A percentile compares a stretch with the other conserved stretches of the same genome.
Conservation (phyloP, 1,284 basidiomycete species). For the Boletus mariae region DNA sequence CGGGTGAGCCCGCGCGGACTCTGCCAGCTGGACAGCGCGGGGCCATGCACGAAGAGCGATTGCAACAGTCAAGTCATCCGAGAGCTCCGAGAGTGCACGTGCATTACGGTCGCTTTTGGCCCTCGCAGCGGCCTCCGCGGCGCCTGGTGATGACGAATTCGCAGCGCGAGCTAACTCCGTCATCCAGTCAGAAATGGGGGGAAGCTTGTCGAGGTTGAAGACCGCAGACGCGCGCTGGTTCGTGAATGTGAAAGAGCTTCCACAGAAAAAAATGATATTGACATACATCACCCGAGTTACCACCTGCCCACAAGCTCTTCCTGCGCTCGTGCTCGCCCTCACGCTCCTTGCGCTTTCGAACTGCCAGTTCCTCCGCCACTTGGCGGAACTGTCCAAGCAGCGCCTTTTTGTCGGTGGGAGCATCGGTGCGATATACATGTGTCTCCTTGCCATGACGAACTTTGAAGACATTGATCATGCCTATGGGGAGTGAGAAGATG, state of each 20-base stretch:
- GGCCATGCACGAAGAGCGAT: conserved; percentile 91
- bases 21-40: conserved; percentile 78
- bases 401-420: conserved; percentile 79
- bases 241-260: conserved; percentile 16
- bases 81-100: conserved; percentile 85
- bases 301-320: conserved; percentile 70
- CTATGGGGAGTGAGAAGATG: conserved; percentile 38
- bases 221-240: conserved; percentile 36
- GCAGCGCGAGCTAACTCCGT: conserved; percentile 50
- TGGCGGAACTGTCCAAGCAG: conserved; percentile 85
- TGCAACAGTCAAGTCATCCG: conserved; percentile 87
- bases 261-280: conserved; percentile 10
- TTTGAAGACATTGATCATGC: conserved; percentile 94
- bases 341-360: conserved; percentile 86
- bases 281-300: conserved; percentile 60
- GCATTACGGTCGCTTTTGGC: conserved; percentile 75
- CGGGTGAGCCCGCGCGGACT: conserved; percentile 73
- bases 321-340: conserved; percentile 88
- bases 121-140: conserved; percentile 40
- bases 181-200: conserved; percentile 68
- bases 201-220: conserved; percentile 37
- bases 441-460: conserved; percentile 91
- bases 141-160: conserved; percentile 22
- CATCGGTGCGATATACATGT: conserved; percentile 87
- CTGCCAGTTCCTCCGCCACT: conserved; percentile 86